Evolutionary conservation across 2,329 filamentous ascomycete genomes (phyloP), one percentile per base, ranked within the genome.

Genomic region (Scedosporium aurantiacum): DNA sequence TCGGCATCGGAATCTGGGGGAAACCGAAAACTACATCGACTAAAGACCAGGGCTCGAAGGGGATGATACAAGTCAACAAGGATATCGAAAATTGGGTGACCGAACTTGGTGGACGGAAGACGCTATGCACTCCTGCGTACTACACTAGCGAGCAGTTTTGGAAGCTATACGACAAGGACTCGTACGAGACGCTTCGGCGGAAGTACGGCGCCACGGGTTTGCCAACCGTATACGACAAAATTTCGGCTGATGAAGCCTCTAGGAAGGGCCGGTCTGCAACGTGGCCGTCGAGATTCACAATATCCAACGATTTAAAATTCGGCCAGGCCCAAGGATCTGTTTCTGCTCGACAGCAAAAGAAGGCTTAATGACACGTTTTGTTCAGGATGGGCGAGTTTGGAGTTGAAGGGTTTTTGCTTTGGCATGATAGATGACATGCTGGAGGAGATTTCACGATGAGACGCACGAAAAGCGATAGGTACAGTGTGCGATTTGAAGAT

Each of bases 111-210:
- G 87, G 86, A 4, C 85, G 83, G 75, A 89, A 89, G 71, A 87
- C 84, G 76, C 72, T 90, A 1, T 90, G 89, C 64, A 84, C 85
- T 0, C 85, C 89, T 62, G 82, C 84, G 0, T 89, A 85, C 70
- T 88, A 88, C 69, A 81, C 78, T 2, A 81, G 86, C 68, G 78
- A 82, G 0, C 86, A 89, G 64, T 90, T 90, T 69, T 89, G 86
- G 85, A 70, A 75, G 8, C 76, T 82, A 60, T 89, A 88, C 63
- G 81, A 87, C 68, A 75, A 77, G 45, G 66, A 72, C 5, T 82
- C 81, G 67, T 88, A 89, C 63, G 81, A 87, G 52, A 70, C 68
- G 2, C 71, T 89, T 59, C 73, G 86, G n/a, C 69, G 70, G 23
- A 83, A 80, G 67, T 89, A 88, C 67, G 72, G 75, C 4, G 86